Evolutionary conservation across 345 rosid genomes (phyloP).

Genomic region (Conringia planisiliqua): DNA sequence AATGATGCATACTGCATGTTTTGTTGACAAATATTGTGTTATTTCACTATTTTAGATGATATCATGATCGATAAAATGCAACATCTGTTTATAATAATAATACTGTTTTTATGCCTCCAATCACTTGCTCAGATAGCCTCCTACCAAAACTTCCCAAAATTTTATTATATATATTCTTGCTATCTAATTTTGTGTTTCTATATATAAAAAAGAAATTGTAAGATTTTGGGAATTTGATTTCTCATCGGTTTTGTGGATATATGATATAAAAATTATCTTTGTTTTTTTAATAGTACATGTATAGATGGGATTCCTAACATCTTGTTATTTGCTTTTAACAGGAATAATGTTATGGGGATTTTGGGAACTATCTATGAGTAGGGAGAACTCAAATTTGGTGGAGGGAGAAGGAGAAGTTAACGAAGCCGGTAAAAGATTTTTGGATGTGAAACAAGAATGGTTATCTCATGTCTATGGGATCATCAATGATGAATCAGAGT

Average conservation of each 20-base stretch:
- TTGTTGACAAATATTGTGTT: not conserved
- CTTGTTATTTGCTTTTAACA: not conserved
- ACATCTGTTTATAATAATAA: too few relatives aligned
- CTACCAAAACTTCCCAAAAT: not conserved
- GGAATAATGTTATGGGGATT: slow-evolving; percentile 84
- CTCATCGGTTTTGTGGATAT: not conserved
- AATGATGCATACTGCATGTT: not conserved
- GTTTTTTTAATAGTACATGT: not conserved
- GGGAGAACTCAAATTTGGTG: slow-evolving; percentile 61
- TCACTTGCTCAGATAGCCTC: not conserved
- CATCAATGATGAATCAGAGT: slow-evolving; percentile 50
- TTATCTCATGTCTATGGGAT: slow-evolving; percentile 50
- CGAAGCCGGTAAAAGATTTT: slow-evolving; percentile 62
- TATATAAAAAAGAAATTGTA: too few relatives aligned
- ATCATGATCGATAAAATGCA: too few relatives aligned
- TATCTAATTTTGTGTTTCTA: not conserved
- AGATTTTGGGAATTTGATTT: too few relatives aligned
- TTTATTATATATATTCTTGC: not conserved
- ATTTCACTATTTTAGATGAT: too few relatives aligned
- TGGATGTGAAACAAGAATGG: slow-evolving; percentile 75
- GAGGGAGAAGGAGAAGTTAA: slow-evolving; percentile 81
- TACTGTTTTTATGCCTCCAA: not conserved
- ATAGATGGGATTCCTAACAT: not conserved
- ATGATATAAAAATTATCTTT: not conserved
- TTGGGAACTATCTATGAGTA: slow-evolving; percentile 87